phyloP scores from a whole-genome alignment of 495 filamentous ascomycete genomes.

The Amorphotheca resinae region DNA sequence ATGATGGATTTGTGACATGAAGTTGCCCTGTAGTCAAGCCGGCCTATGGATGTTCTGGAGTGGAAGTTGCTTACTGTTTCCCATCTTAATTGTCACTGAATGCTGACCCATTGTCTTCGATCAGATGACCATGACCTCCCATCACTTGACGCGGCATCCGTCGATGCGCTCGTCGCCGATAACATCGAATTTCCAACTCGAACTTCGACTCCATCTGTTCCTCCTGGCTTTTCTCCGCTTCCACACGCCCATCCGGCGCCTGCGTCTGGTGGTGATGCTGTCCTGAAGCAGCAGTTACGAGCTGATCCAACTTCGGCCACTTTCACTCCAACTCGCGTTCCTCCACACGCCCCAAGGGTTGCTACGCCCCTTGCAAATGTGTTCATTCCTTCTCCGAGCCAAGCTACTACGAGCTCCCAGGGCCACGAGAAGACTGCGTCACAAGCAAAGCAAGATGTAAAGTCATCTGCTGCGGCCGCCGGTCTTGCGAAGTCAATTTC shows the following conservation, averaged over 20 bases:
- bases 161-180: constrained; percentile 46
- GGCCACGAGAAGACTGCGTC: background rate
- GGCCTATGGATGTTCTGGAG: background rate
- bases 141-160: constrained; percentile 39
- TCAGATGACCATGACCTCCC: constrained; percentile 26
- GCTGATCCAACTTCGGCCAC: constrained; percentile 18
- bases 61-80: too few relatives aligned
- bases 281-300: constrained; percentile 7
- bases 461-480: constrained; percentile 30
- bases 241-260: constrained; percentile 41
- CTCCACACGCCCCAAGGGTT: constrained; percentile 11
- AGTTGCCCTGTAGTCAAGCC: constrained; percentile 22
- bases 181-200: constrained; percentile 35
- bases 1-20: constrained; percentile 41
- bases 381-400: constrained; percentile 8
- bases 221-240: constrained; percentile 52
- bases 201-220: constrained; percentile 45
- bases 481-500: constrained; percentile 36
- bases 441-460: constrained; percentile 35
- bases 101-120: constrained; percentile 12
- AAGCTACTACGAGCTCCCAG: background rate
- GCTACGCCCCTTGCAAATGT: constrained; percentile 18
- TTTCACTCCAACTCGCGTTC: constrained; percentile 15
- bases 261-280: constrained; percentile 24
- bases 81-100: background rate